Evolutionary conservation across 2,329 filamentous ascomycete genomes (phyloP), one percentile per base, ranked within the genome.

Genomic region (Aspergillus clavatus): DNA sequence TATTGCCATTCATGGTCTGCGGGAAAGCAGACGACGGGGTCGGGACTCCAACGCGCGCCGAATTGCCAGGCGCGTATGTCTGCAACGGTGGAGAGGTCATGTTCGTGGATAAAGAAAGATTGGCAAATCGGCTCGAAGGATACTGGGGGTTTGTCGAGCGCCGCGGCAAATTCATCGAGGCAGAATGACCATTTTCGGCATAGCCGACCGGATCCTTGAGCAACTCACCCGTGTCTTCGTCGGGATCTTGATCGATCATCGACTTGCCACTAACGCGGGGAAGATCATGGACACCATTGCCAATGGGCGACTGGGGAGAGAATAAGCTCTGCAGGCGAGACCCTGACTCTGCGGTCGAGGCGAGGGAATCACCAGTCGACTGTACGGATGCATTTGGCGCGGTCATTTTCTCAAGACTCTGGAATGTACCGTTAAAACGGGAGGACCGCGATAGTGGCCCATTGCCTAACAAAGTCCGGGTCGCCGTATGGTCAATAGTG

Each of bases 61-160:
- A 70, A 39, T 72, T 70, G 19, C 77, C 74, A 19, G 77, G 75
- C 2, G 68, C 65, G 50, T 76, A 80, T 33, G 68, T 74, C 22
- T 78, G 73, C 50, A 83, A 64, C 1, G 80, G 76, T 5, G 81
- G 74, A 3, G 82, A 75, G 6, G 72, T 65, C 56, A 80, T 73
- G 38, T 72, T 77, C n/a, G 86, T 88, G 57, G 84, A 85, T 45
- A 95, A 71, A 7, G 86, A 87, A 42, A 95, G 72, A 38, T 74
- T 79, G 27, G 76, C 76, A 71, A 95, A 84, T 26, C 81, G 82
- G 50, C 76, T 72, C 21, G 87, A 78, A 6, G 86, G 84, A 29
- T 90, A 72, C 48, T 87, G 82, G 21, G 86, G 82, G 43, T 83
- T 86, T 1, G 85, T 89, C 29, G 82, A 79, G 53, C 83, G 81